phyloP scores from a whole-genome alignment of 1,284 basidiomycete species.

The Rhodotorula sp. region DNA sequence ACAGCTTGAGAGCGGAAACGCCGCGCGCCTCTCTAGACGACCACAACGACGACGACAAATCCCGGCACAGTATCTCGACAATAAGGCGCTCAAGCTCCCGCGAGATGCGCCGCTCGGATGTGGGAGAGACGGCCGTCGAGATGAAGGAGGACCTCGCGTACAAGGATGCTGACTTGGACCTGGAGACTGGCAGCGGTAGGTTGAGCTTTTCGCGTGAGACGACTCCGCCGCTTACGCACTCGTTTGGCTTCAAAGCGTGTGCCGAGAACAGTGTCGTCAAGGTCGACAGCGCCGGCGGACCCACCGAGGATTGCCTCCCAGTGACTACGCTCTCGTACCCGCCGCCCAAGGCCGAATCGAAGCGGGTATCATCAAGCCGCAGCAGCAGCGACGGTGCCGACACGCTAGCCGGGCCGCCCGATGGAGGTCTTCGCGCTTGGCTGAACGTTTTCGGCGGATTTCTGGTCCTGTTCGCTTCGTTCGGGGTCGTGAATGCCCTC shows the following conservation, averaged over 20 bases:
- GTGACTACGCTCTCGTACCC: neutral
- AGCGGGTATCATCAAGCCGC: neutral
- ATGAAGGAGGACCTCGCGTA: neutral
- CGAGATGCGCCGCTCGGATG: neutral
- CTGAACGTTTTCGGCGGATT: conserved; percentile 24
- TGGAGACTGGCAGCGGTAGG: too few species aligned
- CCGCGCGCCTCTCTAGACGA: too few species aligned
- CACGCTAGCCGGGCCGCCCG: neutral
- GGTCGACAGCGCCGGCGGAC: neutral
- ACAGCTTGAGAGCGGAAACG: too few species aligned
- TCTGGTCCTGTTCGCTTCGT: conserved; percentile 18
- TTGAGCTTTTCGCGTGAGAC: too few species aligned
- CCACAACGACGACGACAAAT: too few species aligned
- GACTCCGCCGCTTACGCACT: too few species aligned
- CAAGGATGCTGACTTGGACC: too few species aligned
- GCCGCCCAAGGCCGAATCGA: neutral
- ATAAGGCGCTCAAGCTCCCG: neutral
- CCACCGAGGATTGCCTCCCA: neutral
- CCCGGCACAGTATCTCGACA: neutral
- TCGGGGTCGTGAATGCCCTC: conserved; percentile 21
- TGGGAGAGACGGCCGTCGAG: neutral
- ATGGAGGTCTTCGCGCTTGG: conserved; percentile 21
- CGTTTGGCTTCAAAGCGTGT: too few species aligned
- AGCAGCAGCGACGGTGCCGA: neutral
- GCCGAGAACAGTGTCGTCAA: neutral